A percentile compares a stretch with the other conserved stretches of the same genome.
Evolutionary conservation across 1,284 basidiomycete species (phyloP).

Genomic region (Mycena sp.): DNA sequence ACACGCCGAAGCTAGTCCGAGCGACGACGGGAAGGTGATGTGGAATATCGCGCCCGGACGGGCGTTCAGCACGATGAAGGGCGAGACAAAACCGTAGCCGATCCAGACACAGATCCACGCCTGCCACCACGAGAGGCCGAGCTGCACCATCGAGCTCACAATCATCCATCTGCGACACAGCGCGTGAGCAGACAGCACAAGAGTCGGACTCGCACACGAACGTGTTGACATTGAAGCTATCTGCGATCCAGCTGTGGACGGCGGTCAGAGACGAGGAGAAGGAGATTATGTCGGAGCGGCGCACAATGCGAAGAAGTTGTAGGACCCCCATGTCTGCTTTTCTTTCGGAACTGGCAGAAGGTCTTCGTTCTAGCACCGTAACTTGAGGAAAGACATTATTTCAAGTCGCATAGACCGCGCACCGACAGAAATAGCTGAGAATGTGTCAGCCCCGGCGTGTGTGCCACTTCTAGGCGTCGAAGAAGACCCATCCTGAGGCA

Average conservation of each 20-base stretch:
- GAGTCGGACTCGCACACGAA: constrained; percentile 51
- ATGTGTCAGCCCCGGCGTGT: constrained; percentile 58
- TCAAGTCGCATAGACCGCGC: constrained; percentile 32
- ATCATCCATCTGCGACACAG: constrained; percentile 70
- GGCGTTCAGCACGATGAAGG: constrained; percentile 84
- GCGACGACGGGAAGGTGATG: constrained; percentile 83
- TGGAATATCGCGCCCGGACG: constrained; percentile 84
- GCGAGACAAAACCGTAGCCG: constrained; percentile 77
- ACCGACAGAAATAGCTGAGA: constrained; percentile 65
- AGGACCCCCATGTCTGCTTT: constrained; percentile 66
- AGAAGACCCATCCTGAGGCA: constrained; percentile 29
- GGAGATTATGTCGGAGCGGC: constrained; percentile 32
- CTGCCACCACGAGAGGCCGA: constrained; percentile 86
- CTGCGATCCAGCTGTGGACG: constrained; percentile 74
- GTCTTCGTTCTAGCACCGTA: constrained; percentile 65
- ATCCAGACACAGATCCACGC: constrained; percentile 83
- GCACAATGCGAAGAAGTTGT: constrained; percentile 74
- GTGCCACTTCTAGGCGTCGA: constrained; percentile 56
- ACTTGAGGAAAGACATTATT: not conserved
- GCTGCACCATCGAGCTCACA: constrained; percentile 77
- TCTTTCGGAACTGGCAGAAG: constrained; percentile 66
- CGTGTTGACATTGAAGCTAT: constrained; percentile 85
- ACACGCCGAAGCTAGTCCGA: constrained; percentile 83
- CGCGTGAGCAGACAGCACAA: constrained; percentile 5
- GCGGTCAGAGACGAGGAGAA: not conserved